These are phyloP conservation scores for Penicillium frequentans DNA, from an alignment of 2,329 filamentous ascomycete genomes.

Conservation along the genomic window DNA sequence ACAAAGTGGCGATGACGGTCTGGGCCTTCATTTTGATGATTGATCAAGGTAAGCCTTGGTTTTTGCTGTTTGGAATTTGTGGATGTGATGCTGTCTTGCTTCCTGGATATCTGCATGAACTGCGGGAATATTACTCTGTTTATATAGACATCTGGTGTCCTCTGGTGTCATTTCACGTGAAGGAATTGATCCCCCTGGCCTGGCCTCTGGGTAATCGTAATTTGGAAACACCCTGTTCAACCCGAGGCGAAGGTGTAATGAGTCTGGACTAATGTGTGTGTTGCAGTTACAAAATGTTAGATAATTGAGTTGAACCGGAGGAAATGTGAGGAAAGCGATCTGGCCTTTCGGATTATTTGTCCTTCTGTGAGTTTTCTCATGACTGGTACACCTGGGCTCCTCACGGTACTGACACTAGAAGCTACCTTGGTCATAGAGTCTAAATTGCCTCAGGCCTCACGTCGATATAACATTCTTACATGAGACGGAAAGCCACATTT, in stretches of 20 bases:
- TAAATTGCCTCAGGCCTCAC: not conserved
- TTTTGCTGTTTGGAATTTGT: not conserved
- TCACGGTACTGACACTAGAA: not conserved
- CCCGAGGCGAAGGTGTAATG: not conserved
- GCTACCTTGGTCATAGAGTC: too few relatives aligned
- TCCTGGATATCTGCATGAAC: not conserved
- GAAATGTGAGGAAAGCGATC: not conserved
- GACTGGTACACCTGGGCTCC: not conserved
- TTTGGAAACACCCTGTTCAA: not conserved
- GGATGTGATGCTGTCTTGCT: not conserved
- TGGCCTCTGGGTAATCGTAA: not conserved
- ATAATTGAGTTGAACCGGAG: not conserved
- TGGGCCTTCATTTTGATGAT: slow-evolving; percentile 13
- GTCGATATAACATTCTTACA: not conserved
- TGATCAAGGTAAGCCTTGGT: not conserved
- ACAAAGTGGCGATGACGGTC: slow-evolving; percentile 5
- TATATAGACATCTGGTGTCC: not conserved
- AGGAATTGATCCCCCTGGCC: not conserved
- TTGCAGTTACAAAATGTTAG: not conserved
- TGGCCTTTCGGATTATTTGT: not conserved
- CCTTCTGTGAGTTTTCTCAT: not conserved
- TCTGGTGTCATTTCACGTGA: not conserved
- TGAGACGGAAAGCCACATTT: not conserved
- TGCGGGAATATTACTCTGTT: not conserved
- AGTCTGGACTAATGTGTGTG: not conserved